A percentile compares a stretch with the other conserved stretches of the same genome.
These are phyloP conservation scores for Aspergillus ochraceoroseus DNA, from an alignment of 2,329 filamentous ascomycete species.

Conservation along the genomic window DNA sequence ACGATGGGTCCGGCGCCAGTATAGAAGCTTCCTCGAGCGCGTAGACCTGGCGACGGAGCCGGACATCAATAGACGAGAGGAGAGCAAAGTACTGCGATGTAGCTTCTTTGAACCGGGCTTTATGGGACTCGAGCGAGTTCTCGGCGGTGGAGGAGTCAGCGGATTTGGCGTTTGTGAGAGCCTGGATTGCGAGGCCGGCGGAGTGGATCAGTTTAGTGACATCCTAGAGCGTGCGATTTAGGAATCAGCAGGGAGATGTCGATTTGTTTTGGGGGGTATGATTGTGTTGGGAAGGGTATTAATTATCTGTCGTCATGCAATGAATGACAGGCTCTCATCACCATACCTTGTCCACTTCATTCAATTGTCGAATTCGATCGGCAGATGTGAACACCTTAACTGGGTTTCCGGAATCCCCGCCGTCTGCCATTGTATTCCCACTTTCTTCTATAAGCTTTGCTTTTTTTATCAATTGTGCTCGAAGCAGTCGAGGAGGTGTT, in stretches of 20 bases:
- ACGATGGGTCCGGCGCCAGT: slow-evolving; percentile 50
- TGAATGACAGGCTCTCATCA: too few species aligned
- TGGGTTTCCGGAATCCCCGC: slow-evolving; percentile 22
- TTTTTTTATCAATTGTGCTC: not conserved
- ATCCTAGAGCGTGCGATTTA: too few species aligned
- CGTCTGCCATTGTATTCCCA: slow-evolving; percentile 23
- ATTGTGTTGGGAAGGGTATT: too few species aligned
- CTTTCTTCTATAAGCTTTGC: not conserved
- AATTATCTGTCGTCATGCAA: too few species aligned
- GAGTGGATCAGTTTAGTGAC: slow-evolving; percentile 53
- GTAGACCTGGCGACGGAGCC: slow-evolving; percentile 69
- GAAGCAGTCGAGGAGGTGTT: not conserved
- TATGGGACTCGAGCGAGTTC: slow-evolving; percentile 52
- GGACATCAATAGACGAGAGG: slow-evolving; percentile 68
- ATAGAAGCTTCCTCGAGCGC: slow-evolving; percentile 78
- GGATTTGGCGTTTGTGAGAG: slow-evolving; percentile 53
- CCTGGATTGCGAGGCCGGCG: slow-evolving; percentile 59
- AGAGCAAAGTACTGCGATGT: slow-evolving; percentile 62
- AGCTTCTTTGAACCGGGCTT: slow-evolving; percentile 55
- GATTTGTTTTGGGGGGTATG: too few species aligned
- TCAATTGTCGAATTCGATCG: slow-evolving; percentile 75
- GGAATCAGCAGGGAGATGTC: too few species aligned
- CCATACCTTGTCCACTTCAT: slow-evolving; percentile 65
- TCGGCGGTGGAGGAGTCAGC: slow-evolving; percentile 29
- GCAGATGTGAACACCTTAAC: slow-evolving; percentile 58